Evolutionary conservation across 225 moss, liverwort and hornwort species (phyloP).

Genomic region (Polytrichum commune): DNA sequence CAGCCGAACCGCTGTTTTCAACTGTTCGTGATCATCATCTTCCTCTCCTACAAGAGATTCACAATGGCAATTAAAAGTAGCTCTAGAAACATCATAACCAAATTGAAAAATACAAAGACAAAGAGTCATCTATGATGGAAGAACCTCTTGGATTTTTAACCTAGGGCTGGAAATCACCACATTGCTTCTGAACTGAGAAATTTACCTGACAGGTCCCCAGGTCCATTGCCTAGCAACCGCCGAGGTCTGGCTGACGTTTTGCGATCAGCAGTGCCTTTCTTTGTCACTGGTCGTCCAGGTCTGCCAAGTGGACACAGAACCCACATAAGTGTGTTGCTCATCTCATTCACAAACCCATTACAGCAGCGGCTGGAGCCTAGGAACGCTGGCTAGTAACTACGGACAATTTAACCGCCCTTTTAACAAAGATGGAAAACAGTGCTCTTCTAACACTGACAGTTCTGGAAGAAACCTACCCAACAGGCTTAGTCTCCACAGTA

Average conservation of each 20-base stretch:
- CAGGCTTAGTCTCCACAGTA: constrained; percentile 45
- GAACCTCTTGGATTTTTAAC: neutral
- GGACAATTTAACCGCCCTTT: no score
- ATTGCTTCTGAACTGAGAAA: neutral
- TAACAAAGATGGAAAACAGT: no score
- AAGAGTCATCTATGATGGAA: neutral
- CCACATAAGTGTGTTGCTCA: no score
- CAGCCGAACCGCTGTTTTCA: constrained; percentile 66
- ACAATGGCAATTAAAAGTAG: neutral
- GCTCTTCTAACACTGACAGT: no score
- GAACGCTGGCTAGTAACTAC: no score
- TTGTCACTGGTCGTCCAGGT: constrained; percentile 75
- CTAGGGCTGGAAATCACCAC: neutral
- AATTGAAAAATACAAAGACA: neutral
- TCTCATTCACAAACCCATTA: no score
- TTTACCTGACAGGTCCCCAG: constrained; percentile 79
- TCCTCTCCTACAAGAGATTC: constrained; percentile 63
- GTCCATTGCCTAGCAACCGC: constrained; percentile 60
- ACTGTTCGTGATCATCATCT: constrained; percentile 85
- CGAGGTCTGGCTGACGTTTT: constrained; percentile 77
- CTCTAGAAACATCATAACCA: neutral
- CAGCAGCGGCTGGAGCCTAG: no score
- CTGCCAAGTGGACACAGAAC: constrained; percentile 25
- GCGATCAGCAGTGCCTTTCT: constrained; percentile 74
- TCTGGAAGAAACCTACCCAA: constrained; percentile 25